These are phyloP conservation scores for Galerina marginata DNA, from an alignment of 768 basidiomycete species.

Conservation along the genomic window DNA sequence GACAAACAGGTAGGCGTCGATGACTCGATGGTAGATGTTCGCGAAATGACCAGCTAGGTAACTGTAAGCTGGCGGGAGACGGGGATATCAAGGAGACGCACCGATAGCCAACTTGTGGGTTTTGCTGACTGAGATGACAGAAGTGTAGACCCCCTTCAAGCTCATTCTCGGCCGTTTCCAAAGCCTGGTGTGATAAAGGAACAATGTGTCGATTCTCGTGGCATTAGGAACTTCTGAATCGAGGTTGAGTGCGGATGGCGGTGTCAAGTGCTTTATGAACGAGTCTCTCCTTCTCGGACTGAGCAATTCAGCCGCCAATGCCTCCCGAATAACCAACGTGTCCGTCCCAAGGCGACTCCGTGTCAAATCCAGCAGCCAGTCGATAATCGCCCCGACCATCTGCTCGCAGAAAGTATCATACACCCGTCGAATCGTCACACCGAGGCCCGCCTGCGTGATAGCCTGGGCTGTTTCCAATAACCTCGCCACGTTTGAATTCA, in stretches of 20 bases:
- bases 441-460: conserved; percentile 88
- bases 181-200: conserved; percentile 80
- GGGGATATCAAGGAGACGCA: conserved; percentile 40
- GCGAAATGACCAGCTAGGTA: conserved; percentile 80
- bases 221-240: conserved; percentile 53
- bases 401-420: conserved; percentile 91
- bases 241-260: conserved; percentile 41
- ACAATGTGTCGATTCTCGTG: conserved; percentile 73
- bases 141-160: conserved; percentile 83
- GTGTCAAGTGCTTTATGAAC: conserved; percentile 46
- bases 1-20: conserved; percentile 89
- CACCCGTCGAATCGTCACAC: conserved; percentile 86
- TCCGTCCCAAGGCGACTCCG: conserved; percentile 73
- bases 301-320: conserved; percentile 73
- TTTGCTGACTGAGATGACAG: conserved; percentile 71
- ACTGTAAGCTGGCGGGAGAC: neutral
- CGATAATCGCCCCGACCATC: conserved; percentile 80
- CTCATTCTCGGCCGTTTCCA: conserved; percentile 87
- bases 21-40: conserved; percentile 81
- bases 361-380: conserved; percentile 85
- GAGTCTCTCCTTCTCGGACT: conserved; percentile 61
- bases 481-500: conserved; percentile 54
- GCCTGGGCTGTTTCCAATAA: conserved; percentile 81
- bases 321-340: conserved; percentile 68
- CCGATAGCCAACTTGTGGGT: conserved; percentile 81